A percentile compares a stretch with the other conserved stretches of the same genome.
Conservation (phyloP, 202 grass and related monocot species). For the Zizania palustris region DNA sequence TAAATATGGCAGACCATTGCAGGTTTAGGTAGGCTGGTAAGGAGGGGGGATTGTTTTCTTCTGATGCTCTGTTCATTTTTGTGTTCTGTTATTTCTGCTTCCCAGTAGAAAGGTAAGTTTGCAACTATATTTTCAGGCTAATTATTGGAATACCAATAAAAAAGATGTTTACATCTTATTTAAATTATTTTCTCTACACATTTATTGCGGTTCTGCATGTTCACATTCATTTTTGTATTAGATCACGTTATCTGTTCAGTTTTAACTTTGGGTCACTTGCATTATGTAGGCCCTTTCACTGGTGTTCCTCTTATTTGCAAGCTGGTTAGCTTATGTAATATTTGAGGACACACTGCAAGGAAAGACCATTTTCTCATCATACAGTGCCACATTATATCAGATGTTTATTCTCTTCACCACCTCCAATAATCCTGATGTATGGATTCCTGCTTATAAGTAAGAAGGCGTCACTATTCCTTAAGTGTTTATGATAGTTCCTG, state of each 20-base stretch:
- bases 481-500: conserved; percentile 40
- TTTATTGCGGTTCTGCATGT: conserved; percentile 21
- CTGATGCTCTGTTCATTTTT: background rate
- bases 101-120: background rate
- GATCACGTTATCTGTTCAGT: conserved; percentile 19
- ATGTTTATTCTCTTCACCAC: conserved; percentile 99
- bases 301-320: conserved; percentile 91
- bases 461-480: conserved; percentile 36
- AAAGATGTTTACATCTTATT: conserved; percentile 26
- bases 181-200: background rate
- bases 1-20: background rate
- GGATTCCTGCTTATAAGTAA: conserved; percentile 99
- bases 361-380: conserved; percentile 75
- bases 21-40: background rate
- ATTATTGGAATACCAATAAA: conserved; percentile 17
- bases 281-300: conserved; percentile 74
- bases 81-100: conserved; percentile 12
- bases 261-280: conserved; percentile 26
- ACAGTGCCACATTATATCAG: conserved; percentile 81
- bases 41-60: background rate
- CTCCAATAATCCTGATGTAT: conserved; percentile 99
- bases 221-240: conserved; percentile 30
- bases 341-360: conserved; percentile 95
- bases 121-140: conserved; percentile 13
- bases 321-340: conserved; percentile 94